These are phyloP conservation scores for Chrysopogon serrulatus DNA, from an alignment of 176 grass and related monocot genomes.

Conservation along the genomic window DNA sequence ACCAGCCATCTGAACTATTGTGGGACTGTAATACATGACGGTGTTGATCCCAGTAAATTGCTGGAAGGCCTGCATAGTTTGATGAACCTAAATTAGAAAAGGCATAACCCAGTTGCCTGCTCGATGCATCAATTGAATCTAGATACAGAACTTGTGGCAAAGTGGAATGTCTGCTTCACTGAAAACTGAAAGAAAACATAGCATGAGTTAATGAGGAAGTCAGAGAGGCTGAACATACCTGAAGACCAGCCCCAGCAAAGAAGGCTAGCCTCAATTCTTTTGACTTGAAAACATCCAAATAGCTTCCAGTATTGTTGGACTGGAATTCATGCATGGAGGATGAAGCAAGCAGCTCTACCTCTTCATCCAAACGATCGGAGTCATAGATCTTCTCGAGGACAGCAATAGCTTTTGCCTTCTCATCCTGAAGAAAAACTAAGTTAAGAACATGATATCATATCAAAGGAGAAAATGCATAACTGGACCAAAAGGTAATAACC, in stretches of 20 bases:
- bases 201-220: not conserved
- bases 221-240: slow-evolving; percentile 42
- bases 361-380: slow-evolving; percentile 66
- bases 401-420: slow-evolving; percentile 73
- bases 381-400: slow-evolving; percentile 83
- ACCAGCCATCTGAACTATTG: slow-evolving; percentile 95
- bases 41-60: slow-evolving; percentile 99
- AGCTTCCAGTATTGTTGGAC: slow-evolving; percentile 49
- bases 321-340: slow-evolving; percentile 66
- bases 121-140: not conserved
- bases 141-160: not conserved
- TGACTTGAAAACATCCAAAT: slow-evolving; percentile 69
- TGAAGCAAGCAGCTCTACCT: slow-evolving; percentile 67
- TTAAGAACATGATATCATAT: not conserved
- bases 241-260: slow-evolving; percentile 91
- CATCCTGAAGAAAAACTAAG: slow-evolving; percentile 52
- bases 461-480: not conserved
- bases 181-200: not conserved
- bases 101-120: not conserved
- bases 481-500: slow-evolving; percentile 27
- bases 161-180: not conserved
- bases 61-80: slow-evolving; percentile 73
- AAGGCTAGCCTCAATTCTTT: slow-evolving; percentile 91
- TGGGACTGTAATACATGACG: slow-evolving; percentile 96
- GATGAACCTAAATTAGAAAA: not conserved